Evolutionary conservation across 2,329 filamentous ascomycete genomes (phyloP), one percentile per base, ranked within the genome.

Genomic region (Pseudogymnoascus pannorum): DNA sequence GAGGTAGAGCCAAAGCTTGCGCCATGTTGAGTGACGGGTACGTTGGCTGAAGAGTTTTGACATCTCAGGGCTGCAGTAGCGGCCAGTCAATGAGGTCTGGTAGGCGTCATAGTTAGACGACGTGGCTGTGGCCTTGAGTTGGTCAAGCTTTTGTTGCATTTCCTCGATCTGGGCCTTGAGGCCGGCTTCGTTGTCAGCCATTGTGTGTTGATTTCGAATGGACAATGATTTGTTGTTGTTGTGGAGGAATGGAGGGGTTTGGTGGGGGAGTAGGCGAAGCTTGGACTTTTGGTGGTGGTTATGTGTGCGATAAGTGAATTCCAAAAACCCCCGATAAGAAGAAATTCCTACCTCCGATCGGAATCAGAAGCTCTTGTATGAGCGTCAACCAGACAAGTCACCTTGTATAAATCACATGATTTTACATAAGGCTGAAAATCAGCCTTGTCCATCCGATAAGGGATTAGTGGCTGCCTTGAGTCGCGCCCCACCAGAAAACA

Each of bases 1-100:
- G 16, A 96, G 87, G 75, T 82, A 86, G 44, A 93, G 78, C 92
- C 92, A 96, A 20, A 96, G 84, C 72, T 89, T 82, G 66, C 92
- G 85, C 91, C 91, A 95, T 61, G 86, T 91, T 42, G 84, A 87
- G 73, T 87, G 85, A 29, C 91, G 82, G 60, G 85, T 87, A 44
- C 91, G 84, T 63, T 87, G 84, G 68, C 86, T 87, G 79, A 96
- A 97, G 64, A 96, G 84, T 66, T 82, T 81, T 69, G 87, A 82
- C 88, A 94, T 92, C 75, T 89, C 88, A 67, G 74, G 72, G 67
- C 82, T 88, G 75, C 86, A 86, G 78, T 94, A 94, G 68, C 91
- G 84, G 68, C 80, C 81, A 66, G 83, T 86, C 68, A 92, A 77
- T 33, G 87, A 83, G 44, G 88, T 91, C 76, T 87, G 81, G 72